Conservation (phyloP, 306 rosid genomes). For the Gastrolobium villosum region DNA sequence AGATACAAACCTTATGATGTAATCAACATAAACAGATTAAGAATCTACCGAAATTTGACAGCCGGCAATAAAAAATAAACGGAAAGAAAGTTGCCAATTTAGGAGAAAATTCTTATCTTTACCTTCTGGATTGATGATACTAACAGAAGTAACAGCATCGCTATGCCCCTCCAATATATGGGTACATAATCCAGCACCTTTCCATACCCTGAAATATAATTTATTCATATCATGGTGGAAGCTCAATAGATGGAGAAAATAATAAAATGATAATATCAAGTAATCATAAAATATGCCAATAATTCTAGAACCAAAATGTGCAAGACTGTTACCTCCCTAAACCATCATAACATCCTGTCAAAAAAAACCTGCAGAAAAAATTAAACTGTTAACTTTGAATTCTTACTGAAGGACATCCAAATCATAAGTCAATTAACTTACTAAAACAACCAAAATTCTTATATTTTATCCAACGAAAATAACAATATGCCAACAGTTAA, state of each 20-base stretch:
- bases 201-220: conserved; percentile 74
- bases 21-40: conserved; percentile 31
- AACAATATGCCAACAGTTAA: background rate
- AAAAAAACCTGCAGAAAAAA: conserved; percentile 78
- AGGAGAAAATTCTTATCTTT: background rate
- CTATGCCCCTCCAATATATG: conserved; percentile 88
- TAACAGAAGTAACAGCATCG: conserved; percentile 75
- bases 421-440: conserved; percentile 15
- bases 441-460: background rate
- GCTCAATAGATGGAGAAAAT: conserved; percentile 28
- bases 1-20: background rate
- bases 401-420: conserved; percentile 10
- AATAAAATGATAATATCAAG: conserved; percentile 28
- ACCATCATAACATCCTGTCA: conserved; percentile 96
- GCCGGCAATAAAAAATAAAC: background rate
- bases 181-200: conserved; percentile 75
- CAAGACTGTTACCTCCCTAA: conserved; percentile 75
- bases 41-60: conserved; percentile 21
- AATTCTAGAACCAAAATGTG: conserved; percentile 22
- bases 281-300: conserved; percentile 23
- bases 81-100: background rate
- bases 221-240: conserved; percentile 19
- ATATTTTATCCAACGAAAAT: conserved; percentile 15
- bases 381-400: conserved; percentile 16
- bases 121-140: conserved; percentile 74